Conservation (phyloP, 306 rosid genomes). For the Senna siamea region DNA sequence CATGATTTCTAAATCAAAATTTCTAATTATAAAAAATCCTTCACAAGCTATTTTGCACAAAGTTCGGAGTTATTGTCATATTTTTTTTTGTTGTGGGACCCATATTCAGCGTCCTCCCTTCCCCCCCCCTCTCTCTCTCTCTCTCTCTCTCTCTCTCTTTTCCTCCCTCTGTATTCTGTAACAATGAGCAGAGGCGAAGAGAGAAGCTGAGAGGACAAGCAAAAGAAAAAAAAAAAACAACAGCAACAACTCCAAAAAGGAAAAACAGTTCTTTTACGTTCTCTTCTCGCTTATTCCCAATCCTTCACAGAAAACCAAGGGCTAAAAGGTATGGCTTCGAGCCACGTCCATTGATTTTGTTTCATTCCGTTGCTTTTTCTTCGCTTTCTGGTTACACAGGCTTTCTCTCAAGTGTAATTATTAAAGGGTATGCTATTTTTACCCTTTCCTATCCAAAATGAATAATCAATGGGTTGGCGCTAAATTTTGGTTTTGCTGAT, state of each 20-base stretch:
- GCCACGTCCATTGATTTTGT: no score
- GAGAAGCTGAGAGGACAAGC: slow-evolving; percentile 45
- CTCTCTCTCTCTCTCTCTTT: slow-evolving; percentile 37
- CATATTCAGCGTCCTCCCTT: slow-evolving; percentile 10
- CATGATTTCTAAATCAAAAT: no score
- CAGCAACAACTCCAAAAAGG: background rate
- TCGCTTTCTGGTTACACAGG: slow-evolving; percentile 38
- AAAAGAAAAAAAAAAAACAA: slow-evolving; percentile 34
- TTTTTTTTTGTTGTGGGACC: no score
- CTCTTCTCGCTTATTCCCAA: slow-evolving; percentile 39
- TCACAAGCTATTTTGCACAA: no score
- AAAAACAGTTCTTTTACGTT: slow-evolving; percentile 59
- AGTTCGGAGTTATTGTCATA: no score
- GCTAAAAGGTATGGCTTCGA: slow-evolving; percentile 24
- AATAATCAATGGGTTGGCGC: slow-evolving; percentile 35
- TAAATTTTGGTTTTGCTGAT: slow-evolving; percentile 47
- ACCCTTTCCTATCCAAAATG: background rate
- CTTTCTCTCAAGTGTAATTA: slow-evolving; percentile 10
- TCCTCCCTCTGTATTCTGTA: slow-evolving; percentile 43
- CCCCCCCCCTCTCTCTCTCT: slow-evolving; percentile 30
- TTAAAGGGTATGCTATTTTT: slow-evolving; percentile 38
- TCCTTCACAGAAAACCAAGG: slow-evolving; percentile 1
- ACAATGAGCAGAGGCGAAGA: slow-evolving; percentile 45
- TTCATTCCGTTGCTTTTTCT: slow-evolving; percentile 23
- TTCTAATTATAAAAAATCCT: background rate